Evolutionary conservation across 1,284 basidiomycete species (phyloP), one percentile per base, ranked within the genome.

Genomic region (Cutaneotrichosporon cutaneum): DNA sequence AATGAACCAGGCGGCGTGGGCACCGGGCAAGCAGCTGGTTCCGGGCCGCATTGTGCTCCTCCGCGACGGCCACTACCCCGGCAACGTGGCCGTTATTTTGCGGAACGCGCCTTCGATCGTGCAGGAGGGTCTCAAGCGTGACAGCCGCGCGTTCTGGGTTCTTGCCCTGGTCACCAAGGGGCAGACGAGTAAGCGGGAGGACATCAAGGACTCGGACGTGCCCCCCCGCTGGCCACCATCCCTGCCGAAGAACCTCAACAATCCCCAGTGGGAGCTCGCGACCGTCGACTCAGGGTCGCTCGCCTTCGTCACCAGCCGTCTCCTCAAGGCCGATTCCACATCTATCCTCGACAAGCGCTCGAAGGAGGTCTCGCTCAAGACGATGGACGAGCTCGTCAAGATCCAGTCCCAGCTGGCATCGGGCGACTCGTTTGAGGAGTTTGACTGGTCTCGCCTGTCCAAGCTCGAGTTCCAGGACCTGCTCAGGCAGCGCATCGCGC

Each of bases 381-480:
- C 65, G 5, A 62, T 70, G 32, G 58, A 71, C 11, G 72, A 73
- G 3, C 78, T 94, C n/a, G 80, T 83, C 55, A 74, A 63, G 0
- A 68, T 87, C 2, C 80, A 85, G 14, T 72, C 82, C 14, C 86
- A 88, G 64, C 88, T 78, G 1, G 68, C 79, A n/a, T 62, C 73
- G 2, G 66, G 70, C 2, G 77, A 80, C 10, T 72, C 71, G 6
- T 80, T 92, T 22, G 85, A 86, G 5, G 93, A 95, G 75, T 84
- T 88, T 8, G 92, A 93, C 63, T 98, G 94, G 94, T 82, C 82
- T 53, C 86, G 89, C 58, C 83, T 94, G 69, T 86, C 88, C 48
- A 83, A 86, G n/a, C 80, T 99, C 18, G 94, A 99, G 64, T 96
- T 99, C 77, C 92, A 97, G 76, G 95, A 98, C 67, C 81, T 84